Conservation (phyloP, 2,329 filamentous ascomycete genomes). For the Plenodomus biglobosus region DNA sequence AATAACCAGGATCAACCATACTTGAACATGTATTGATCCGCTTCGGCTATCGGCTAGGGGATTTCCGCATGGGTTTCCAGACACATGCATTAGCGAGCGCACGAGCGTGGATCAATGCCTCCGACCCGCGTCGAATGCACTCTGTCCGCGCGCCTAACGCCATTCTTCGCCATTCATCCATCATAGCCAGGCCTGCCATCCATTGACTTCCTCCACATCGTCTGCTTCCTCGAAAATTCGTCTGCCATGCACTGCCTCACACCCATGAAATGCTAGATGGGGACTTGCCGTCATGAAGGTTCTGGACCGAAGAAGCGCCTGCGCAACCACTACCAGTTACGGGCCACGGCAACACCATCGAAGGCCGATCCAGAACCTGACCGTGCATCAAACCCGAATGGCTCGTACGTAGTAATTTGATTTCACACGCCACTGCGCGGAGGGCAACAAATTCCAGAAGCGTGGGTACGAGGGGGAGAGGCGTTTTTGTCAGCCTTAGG, state of each 20-base stretch:
- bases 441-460: slow-evolving; percentile 1
- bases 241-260: background rate
- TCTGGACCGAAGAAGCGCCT: background rate
- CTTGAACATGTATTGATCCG: background rate
- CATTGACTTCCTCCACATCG: background rate
- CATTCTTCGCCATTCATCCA: background rate
- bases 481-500: slow-evolving; percentile 3
- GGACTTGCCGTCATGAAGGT: background rate
- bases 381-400: background rate
- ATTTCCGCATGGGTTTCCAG: background rate
- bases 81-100: background rate
- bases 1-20: background rate
- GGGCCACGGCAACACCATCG: slow-evolving; percentile 2
- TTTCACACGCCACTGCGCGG: background rate
- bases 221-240: background rate
- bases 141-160: background rate
- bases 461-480: slow-evolving; percentile 2
- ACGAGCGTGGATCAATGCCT: background rate
- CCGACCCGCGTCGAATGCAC: background rate
- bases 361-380: slow-evolving; percentile 3
- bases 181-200: background rate
- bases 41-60: background rate
- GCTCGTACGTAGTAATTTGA: background rate
- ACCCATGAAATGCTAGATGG: background rate
- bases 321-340: background rate